A percentile compares a stretch with the other conserved stretches of the same genome.
Evolutionary conservation across 2,329 filamentous ascomycete species (phyloP).

Genomic region (Aspergillus nomiae): DNA sequence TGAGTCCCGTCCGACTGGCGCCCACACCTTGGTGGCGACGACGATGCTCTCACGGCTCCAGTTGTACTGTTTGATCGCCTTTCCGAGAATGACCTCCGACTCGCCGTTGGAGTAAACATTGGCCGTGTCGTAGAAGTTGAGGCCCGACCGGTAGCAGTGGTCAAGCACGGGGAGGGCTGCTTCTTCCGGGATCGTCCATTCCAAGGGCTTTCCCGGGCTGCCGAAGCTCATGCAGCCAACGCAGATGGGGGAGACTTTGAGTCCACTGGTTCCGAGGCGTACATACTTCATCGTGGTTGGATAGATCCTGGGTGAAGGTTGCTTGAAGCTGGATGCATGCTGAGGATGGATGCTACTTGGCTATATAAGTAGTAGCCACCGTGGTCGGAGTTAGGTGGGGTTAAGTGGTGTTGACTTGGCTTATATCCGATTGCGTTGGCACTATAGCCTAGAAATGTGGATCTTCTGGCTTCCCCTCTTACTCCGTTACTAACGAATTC

Average conservation of each 20-base stretch:
- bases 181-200: conserved; percentile 28
- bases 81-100: conserved; percentile 56
- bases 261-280: conserved; percentile 27
- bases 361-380: not conserved
- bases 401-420: not conserved
- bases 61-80: conserved; percentile 61
- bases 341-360: not conserved
- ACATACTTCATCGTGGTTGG: conserved; percentile 26
- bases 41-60: conserved; percentile 60
- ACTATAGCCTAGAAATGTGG: not conserved
- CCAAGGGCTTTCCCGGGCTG: conserved; percentile 19
- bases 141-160: conserved; percentile 29
- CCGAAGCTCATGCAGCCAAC: conserved; percentile 32
- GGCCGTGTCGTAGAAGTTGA: conserved; percentile 36
- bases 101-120: conserved; percentile 59
- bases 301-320: not conserved
- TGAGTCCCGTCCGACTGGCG: conserved; percentile 34
- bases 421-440: not conserved
- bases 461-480: not conserved
- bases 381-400: not conserved
- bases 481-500: not conserved
- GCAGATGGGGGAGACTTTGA: conserved; percentile 27
- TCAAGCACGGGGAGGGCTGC: conserved; percentile 31
- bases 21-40: conserved; percentile 60
- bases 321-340: not conserved